phyloP scores from a whole-genome alignment of 768 basidiomycete species.

The Hericium coralloides region DNA sequence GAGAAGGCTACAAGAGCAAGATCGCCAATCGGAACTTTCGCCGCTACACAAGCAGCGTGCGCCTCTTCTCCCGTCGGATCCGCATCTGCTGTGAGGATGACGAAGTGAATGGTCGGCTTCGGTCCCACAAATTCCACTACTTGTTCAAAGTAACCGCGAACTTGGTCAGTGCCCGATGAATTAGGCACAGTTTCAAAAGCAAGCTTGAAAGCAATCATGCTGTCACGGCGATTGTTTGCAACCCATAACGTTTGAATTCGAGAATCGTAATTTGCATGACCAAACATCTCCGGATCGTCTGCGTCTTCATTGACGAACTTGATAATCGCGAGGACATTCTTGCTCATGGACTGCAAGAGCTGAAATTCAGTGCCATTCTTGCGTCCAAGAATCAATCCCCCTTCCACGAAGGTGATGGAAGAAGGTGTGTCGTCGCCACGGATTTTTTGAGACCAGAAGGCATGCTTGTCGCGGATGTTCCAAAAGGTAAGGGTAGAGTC shows the following conservation, averaged over 20 bases:
- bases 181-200: constrained; percentile 47
- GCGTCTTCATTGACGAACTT: constrained; percentile 63
- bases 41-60: constrained; percentile 75
- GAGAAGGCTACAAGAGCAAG: constrained; percentile 80
- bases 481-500: constrained; percentile 77
- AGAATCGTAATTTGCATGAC: constrained; percentile 78
- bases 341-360: constrained; percentile 66
- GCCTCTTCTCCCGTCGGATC: constrained; percentile 80
- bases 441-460: constrained; percentile 69
- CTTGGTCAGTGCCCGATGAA: constrained; percentile 51
- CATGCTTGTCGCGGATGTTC: constrained; percentile 70
- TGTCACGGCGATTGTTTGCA: constrained; percentile 77
- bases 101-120: constrained; percentile 83
- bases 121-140: constrained; percentile 76
- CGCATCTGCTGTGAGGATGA: constrained; percentile 77
- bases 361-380: constrained; percentile 83
- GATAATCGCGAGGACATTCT: constrained; percentile 66
- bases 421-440: constrained; percentile 76
- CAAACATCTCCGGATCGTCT: constrained; percentile 82
- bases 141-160: constrained; percentile 65
- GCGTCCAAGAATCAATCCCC: constrained; percentile 77
- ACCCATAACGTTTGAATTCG: constrained; percentile 84
- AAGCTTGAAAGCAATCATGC: constrained; percentile 73
- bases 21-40: constrained; percentile 67
- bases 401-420: constrained; percentile 77